Evolutionary conservation across 1,284 basidiomycete species (phyloP), one percentile per base, ranked within the genome.

Genomic region (Peniophora sp.): DNA sequence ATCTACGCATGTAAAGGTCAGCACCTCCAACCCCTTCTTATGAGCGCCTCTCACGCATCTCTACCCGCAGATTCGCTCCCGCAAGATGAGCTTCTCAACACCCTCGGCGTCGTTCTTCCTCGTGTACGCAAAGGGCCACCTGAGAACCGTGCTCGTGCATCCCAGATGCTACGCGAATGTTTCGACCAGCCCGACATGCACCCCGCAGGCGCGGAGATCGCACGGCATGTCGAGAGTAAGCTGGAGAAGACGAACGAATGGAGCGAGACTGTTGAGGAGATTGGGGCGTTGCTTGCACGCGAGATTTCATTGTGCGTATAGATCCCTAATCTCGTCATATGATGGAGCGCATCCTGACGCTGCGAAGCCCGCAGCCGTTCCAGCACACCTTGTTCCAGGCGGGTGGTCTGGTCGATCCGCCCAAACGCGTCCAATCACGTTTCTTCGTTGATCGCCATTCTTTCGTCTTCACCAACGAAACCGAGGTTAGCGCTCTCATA

Each of bases 281-380:
- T 85, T 14, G 60, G 76, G 1, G 70, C 78, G 49, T 60, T 67
- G 17, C 62, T 85, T 12, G 74, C 78, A 17, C 67, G 64, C 22
- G 72, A 77, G 55, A 64, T 78, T 3, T 62, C 67, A 8, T 81
- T 70, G 82, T 83, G 49, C 54, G 77, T 67, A 5, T 17, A 41
- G 6, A 12, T 32, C 5, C 18, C n/a, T 41, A n/a, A n/a, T n/a
- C n/a, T n/a, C 37, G 15, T 41, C 5, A 8, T 5, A 41, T 17
- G 15, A 15, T 20, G n/a, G 18, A 20, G 15, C 15, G 15, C 6
- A 8, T 5, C 6, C 37, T 17, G 37, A 20, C 37, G n/a, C 15
- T 20, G 37, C n/a, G 18, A 41, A 85, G 83, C 55, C 79, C 83
- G 9, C 83, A 85, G 51, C 78, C 80, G 9, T 83, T 85, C 55